Evolutionary conservation across 2,329 filamentous ascomycete genomes (phyloP), one percentile per base, ranked within the genome.

Genomic region (Esteya vermicola): DNA sequence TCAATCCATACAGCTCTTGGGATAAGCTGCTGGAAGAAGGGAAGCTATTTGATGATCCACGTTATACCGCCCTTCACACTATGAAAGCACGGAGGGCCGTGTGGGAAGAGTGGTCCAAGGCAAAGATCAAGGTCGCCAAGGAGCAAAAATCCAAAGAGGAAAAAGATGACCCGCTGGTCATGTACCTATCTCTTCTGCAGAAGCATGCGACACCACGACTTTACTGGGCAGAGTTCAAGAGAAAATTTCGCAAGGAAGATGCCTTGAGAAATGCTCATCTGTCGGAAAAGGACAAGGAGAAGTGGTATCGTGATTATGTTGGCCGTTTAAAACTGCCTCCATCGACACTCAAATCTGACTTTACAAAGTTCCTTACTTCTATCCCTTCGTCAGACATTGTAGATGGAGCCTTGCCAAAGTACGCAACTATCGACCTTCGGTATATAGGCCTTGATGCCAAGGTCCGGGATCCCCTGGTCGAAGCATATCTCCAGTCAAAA

Each of bases 211-310:
- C 80, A 0, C 81, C 85, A 0, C 96, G 94, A 60, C 69, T 98
- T 1, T 98, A 93, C 65, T 98, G 91, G 91, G 81, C 85, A 0
- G 91, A 98, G 56, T 98, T 98, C 61, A 85, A 84, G 51, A 71
- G 91, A 26, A 98, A 95, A 55, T 91, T 77, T 59, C 81, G 81
- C 48, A 88, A 81, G 48, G 86, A 93, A 47, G 59, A 72, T 0
- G 72, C 78, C 39, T 86, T 98, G 81, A 81, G 79, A 45, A 81
- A 89, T 43, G 64, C 73, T 23, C 72, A 68, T 38, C 65, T 88
- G 20, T 62, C 66, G 26, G 85, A 89, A 52, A 85, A 81, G 56
- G 84, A 89, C 39, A 71, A 81, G 26, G 85, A 93, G 54, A 86
- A 81, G 59, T 65, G 75, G 39, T 93, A 89, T 54, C 71, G 84